Conservation (phyloP, 805 yeast genomes). For the Metschnikowia anglica region DNA sequence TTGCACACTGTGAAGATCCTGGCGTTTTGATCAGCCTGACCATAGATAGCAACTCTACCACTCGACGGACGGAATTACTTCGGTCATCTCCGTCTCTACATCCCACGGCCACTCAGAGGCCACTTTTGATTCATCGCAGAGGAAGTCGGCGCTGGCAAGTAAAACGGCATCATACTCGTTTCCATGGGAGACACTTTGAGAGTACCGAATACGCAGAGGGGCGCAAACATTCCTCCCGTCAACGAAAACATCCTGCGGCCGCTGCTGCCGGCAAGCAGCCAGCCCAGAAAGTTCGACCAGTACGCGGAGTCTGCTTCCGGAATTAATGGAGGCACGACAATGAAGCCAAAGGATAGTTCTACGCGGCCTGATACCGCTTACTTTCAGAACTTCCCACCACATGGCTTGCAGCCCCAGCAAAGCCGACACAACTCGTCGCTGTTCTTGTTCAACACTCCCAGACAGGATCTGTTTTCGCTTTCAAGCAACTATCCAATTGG, state of each 20-base stretch:
- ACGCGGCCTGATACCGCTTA: constrained; percentile 13
- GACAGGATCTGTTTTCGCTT: constrained; percentile 33
- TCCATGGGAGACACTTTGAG: constrained; percentile 19
- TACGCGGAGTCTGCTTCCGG: constrained; percentile 8
- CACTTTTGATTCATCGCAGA: neutral
- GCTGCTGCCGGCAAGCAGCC: constrained; percentile 16
- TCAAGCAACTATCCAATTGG: constrained; percentile 24
- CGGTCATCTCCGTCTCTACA: no score
- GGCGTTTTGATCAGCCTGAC: no score
- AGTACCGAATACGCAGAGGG: constrained; percentile 9
- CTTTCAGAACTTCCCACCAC: constrained; percentile 10
- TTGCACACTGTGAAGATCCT: no score
- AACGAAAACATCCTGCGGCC: constrained; percentile 13
- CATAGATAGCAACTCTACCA: no score
- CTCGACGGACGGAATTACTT: no score
- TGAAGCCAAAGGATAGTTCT: constrained; percentile 12
- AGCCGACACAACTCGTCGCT: constrained; percentile 17
- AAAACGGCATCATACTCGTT: neutral
- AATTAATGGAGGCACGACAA: neutral
- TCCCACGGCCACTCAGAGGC: no score
- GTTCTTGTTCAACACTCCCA: constrained; percentile 28
- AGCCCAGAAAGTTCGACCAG: constrained; percentile 20
- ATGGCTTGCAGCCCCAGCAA: constrained; percentile 9
- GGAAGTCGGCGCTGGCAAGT: neutral
- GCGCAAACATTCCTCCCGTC: constrained; percentile 1